These are phyloP conservation scores for Xylariaceae sp. DNA, from an alignment of 2,329 filamentous ascomycete species.

Conservation along the genomic window DNA sequence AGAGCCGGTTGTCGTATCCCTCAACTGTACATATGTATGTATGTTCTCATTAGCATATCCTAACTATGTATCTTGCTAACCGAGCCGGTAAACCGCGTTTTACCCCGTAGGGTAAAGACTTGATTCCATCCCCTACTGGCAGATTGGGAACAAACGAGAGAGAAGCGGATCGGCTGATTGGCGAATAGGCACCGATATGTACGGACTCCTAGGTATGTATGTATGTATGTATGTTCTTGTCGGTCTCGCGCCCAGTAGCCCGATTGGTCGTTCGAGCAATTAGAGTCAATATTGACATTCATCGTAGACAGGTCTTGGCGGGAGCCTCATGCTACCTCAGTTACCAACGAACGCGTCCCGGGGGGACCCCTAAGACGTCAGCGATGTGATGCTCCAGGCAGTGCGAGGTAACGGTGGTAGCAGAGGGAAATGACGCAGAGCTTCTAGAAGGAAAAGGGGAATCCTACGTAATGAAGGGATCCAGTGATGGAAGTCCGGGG, in stretches of 20 bases:
- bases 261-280: background rate
- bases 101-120: background rate
- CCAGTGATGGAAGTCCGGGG: conserved; percentile 6
- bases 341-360: conserved; percentile 6
- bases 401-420: conserved; percentile 14
- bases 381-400: conserved; percentile 19
- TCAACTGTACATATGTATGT: too few species aligned
- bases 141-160: background rate
- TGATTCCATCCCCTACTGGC: background rate
- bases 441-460: conserved; percentile 21
- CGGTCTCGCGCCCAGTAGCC: background rate
- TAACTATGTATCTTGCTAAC: too few species aligned
- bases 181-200: background rate
- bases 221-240: too few species aligned
- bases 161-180: background rate
- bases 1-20: background rate
- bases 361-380: conserved; percentile 17
- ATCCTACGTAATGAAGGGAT: conserved; percentile 24
- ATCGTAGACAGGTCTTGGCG: background rate
- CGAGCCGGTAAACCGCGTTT: background rate
- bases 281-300: background rate
- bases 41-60: background rate
- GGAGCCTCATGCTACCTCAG: background rate
- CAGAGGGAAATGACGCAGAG: conserved; percentile 27
- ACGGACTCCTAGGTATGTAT: too few species aligned